phyloP scores from a whole-genome alignment of 2,329 filamentous ascomycete species.

The Cordyceps cateniannulata region DNA sequence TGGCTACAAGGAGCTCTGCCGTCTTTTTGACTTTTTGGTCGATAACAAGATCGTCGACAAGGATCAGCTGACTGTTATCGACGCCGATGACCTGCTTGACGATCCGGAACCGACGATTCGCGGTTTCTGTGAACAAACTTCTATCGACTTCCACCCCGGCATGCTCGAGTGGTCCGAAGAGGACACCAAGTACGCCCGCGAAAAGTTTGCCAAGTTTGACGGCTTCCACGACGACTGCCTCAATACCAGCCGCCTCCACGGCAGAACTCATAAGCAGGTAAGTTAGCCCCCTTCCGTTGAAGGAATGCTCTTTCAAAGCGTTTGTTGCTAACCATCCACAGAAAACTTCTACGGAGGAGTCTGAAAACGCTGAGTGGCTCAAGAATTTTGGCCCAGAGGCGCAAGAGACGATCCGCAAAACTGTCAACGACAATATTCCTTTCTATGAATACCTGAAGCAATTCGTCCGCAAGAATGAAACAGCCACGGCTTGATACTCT shows the following conservation, averaged over 20 bases:
- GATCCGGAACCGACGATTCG: slow-evolving; percentile 69
- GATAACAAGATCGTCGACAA: slow-evolving; percentile 64
- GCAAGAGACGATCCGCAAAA: slow-evolving; percentile 61
- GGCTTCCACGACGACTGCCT: slow-evolving; percentile 97
- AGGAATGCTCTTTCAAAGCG: slow-evolving; percentile 1
- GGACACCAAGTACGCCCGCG: slow-evolving; percentile 64
- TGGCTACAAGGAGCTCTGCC: slow-evolving; percentile 82
- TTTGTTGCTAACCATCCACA: slow-evolving; percentile 25
- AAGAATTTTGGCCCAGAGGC: slow-evolving; percentile 68
- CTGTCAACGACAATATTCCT: slow-evolving; percentile 63
- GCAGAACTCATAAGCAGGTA: slow-evolving; percentile 58
- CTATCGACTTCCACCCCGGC: slow-evolving; percentile 63
- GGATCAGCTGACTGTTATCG: slow-evolving; percentile 72
- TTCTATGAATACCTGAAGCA: slow-evolving; percentile 79
- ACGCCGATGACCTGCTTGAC: slow-evolving; percentile 91
- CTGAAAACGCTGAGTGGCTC: slow-evolving; percentile 65
- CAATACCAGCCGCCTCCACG: slow-evolving; percentile 67
- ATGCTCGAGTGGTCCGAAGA: slow-evolving; percentile 85
- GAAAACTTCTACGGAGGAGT: slow-evolving; percentile 57
- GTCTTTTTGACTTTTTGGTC: slow-evolving; percentile 79
- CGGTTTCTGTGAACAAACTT: slow-evolving; percentile 75
- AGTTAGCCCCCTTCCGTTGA: slow-evolving; percentile 8
- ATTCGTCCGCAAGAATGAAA: slow-evolving; percentile 37
- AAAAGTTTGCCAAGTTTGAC: slow-evolving; percentile 91
- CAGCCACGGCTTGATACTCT: not conserved